phyloP scores from a whole-genome alignment of 2,329 filamentous ascomycete genomes.

The Xylariaceae sp. region DNA sequence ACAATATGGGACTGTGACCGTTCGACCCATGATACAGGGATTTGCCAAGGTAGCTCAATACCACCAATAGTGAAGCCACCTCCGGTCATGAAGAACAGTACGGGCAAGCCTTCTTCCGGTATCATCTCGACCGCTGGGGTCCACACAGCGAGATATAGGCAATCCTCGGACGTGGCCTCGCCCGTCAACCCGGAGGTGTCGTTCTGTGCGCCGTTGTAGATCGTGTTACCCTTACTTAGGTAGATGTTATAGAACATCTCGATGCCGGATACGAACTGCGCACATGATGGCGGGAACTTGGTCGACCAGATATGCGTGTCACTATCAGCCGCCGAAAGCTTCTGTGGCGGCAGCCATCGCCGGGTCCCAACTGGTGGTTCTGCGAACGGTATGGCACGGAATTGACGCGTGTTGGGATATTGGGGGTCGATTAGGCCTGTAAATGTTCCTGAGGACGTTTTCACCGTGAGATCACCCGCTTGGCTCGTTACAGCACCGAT shows the following conservation, averaged over 20 bases:
- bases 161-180: slow-evolving; percentile 24
- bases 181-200: slow-evolving; percentile 18
- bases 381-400: slow-evolving; percentile 38
- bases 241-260: slow-evolving; percentile 30
- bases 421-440: slow-evolving; percentile 33
- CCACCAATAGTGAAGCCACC: slow-evolving; percentile 40
- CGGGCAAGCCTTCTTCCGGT: slow-evolving; percentile 32
- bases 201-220: slow-evolving; percentile 33
- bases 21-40: slow-evolving; percentile 37
- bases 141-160: slow-evolving; percentile 41
- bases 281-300: slow-evolving; percentile 31
- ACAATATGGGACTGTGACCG: slow-evolving; percentile 29
- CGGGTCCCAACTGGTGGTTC: slow-evolving; percentile 32
- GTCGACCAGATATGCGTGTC: slow-evolving; percentile 28
- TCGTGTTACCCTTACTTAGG: slow-evolving; percentile 31
- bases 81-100: slow-evolving; percentile 43
- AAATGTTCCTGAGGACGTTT: slow-evolving; percentile 32
- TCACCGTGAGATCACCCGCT: slow-evolving; percentile 25
- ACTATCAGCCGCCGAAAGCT: slow-evolving; percentile 19
- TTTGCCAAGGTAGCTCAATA: slow-evolving; percentile 38
- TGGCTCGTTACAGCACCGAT: slow-evolving; percentile 1
- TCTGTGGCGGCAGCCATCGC: slow-evolving; percentile 31
- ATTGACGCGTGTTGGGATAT: slow-evolving; percentile 36
- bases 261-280: slow-evolving; percentile 33
- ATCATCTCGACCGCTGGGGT: slow-evolving; percentile 28